These are phyloP conservation scores for Aspergillus sp. DNA, from an alignment of 2,329 filamentous ascomycete species.

Conservation along the genomic window DNA sequence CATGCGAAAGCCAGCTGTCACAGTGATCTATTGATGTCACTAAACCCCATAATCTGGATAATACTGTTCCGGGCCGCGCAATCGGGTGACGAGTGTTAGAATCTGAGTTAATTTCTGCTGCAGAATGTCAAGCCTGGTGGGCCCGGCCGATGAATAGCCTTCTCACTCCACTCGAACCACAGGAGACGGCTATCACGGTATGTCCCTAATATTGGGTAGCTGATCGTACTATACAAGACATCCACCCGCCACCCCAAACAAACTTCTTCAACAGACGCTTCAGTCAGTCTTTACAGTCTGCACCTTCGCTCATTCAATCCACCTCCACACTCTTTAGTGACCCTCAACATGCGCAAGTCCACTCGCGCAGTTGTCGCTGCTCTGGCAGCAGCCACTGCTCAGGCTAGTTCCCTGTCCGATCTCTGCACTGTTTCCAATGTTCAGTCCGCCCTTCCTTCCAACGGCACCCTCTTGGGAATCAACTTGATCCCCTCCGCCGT, in stretches of 20 bases:
- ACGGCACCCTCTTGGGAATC: slow-evolving; percentile 47
- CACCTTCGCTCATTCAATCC: background rate
- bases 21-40: background rate
- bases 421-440: slow-evolving; percentile 49
- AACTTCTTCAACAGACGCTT: background rate
- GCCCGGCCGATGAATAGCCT: background rate
- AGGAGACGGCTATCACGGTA: background rate
- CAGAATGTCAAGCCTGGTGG: slow-evolving; percentile 7
- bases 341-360: slow-evolving; percentile 2
- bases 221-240: background rate
- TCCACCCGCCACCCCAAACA: background rate
- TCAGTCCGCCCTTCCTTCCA: slow-evolving; percentile 45
- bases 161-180: background rate
- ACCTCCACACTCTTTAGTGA: background rate
- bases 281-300: background rate
- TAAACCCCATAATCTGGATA: background rate
- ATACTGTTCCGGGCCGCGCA: slow-evolving; percentile 3
- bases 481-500: slow-evolving; percentile 46
- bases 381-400: slow-evolving; percentile 10
- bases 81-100: background rate
- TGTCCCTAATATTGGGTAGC: background rate
- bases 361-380: slow-evolving; percentile 12
- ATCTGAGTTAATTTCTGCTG: background rate
- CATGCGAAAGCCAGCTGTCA: background rate
- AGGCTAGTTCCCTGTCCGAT: slow-evolving; percentile 34